phyloP scores from a whole-genome alignment of 306 rosid genomes.

The Cicer arietinum region DNA sequence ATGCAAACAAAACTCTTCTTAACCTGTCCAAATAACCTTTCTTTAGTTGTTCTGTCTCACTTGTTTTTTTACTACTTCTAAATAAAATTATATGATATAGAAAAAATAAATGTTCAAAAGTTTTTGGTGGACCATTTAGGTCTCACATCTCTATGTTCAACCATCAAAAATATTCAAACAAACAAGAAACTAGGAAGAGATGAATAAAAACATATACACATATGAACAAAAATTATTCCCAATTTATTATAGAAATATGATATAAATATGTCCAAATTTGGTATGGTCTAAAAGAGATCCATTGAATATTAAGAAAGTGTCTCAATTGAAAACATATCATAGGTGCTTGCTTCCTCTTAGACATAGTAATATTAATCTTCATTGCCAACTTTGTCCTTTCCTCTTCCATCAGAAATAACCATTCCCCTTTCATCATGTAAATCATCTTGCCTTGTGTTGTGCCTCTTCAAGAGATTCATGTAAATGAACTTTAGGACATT shows the following conservation, averaged over 20 bases:
- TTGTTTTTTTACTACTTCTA: constrained; percentile 5
- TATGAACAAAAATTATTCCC: constrained; percentile 56
- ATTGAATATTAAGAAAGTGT: constrained; percentile 45
- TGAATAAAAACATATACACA: constrained; percentile 38
- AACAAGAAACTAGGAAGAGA: neutral
- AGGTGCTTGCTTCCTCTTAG: constrained; percentile 9
- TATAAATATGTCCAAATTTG: constrained; percentile 67
- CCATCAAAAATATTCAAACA: constrained; percentile 30
- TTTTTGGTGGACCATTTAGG: constrained; percentile 42
- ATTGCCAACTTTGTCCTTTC: constrained; percentile 67
- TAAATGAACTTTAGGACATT: constrained; percentile 51
- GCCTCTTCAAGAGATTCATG: constrained; percentile 44
- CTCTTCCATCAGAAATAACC: constrained; percentile 48
- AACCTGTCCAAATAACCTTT: constrained; percentile 8
- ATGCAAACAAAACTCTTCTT: constrained; percentile 54
- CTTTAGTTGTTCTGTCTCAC: constrained; percentile 10
- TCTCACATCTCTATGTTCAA: constrained; percentile 29
- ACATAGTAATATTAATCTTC: constrained; percentile 38
- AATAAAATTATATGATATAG: neutral
- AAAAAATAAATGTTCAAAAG: constrained; percentile 5
- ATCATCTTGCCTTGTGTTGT: neutral
- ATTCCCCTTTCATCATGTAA: constrained; percentile 6
- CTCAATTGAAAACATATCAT: constrained; percentile 46
- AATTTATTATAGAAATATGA: constrained; percentile 63
- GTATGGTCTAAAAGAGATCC: constrained; percentile 60